Conservation (phyloP, 2,329 filamentous ascomycete genomes). For the Mollisiaceae sp. region DNA sequence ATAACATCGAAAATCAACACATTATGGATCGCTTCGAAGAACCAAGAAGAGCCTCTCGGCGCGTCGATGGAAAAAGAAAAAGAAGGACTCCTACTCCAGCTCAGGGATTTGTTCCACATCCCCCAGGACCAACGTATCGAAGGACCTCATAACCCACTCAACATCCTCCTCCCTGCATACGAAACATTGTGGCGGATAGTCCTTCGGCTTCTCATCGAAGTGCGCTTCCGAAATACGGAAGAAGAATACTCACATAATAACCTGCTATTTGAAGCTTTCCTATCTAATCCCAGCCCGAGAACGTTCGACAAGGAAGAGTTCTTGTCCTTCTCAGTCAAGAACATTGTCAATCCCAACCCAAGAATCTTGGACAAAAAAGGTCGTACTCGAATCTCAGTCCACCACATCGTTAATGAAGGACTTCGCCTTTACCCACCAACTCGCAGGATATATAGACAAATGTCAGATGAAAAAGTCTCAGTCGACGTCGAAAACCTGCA, state of each 20-base stretch:
- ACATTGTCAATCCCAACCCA: no score
- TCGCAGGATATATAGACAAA: slow-evolving; percentile 23
- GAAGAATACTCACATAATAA: not conserved
- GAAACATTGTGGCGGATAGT: slow-evolving; percentile 27
- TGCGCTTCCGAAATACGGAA: slow-evolving; percentile 19
- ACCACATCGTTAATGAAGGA: slow-evolving; percentile 21
- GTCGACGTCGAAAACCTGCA: slow-evolving; percentile 26
- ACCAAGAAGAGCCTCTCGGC: not conserved
- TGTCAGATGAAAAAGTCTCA: not conserved
- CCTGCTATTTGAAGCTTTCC: not conserved
- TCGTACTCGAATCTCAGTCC: no score
- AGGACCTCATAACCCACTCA: slow-evolving; percentile 23
- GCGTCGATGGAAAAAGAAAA: not conserved
- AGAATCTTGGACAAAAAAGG: no score
- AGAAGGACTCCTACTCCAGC: not conserved
- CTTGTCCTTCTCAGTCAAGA: no score
- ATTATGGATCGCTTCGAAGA: slow-evolving; percentile 24
- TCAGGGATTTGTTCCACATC: not conserved
- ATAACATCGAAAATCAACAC: slow-evolving; percentile 27
- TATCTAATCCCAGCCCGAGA: not conserved
- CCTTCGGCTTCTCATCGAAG: slow-evolving; percentile 26
- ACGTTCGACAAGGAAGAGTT: not conserved
- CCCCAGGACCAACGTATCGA: not conserved
- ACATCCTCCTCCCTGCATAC: slow-evolving; percentile 29
- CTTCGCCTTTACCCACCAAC: slow-evolving; percentile 32